Base-by-base conservation (phyloP, 169 alveolate genomes). In the Condylostoma magnum region DNA sequence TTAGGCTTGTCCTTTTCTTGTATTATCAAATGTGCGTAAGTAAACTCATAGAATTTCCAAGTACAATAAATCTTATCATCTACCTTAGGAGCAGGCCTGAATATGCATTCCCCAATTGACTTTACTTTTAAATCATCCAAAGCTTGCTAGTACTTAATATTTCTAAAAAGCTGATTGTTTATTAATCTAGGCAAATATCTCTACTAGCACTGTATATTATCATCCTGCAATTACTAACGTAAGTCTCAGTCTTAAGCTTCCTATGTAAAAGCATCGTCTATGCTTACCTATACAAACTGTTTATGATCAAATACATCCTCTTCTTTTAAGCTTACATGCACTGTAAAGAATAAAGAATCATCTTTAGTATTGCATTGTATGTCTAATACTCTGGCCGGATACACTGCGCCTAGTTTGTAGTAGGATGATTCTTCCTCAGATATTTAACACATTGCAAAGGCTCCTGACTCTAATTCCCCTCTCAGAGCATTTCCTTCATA, bases 81-180 rank as follows among this genome's bases (percentile, higher is more conserved):
- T 22, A 93, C 95, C 15, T 76, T 60, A 12, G 91, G 74, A 44
- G 87, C 72, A 0, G 95, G 95, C 47, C 95, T 77, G 63, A 89
- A 80, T 10, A 82, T 38, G 60, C 77, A 85, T 50, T 80, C 91
- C 18, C 95, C 95, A 8, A 79, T 79, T 10, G 77, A 81, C 57
- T 75, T 79, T 27, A 70, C 63, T 43, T 68, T 28, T 33, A 89
- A 63, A 15, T 57, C 55, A 27, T 73, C 68, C 15, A 78, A 55
- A 27, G 87, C 86, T 6, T 69, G 78, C 2, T 54, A 60, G 58
- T 79, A 72, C 31, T 84, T 48, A 33, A 89, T 71, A 69, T 89
- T 89, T 66, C 63, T 82, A 63, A 83, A 89, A 52, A 69, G 80
- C 27, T 80, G 83, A 54, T 78, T 77, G 30, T 71, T 68, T 27